Percentiles rank a stretch among this genome's conserved stretches.
phyloP scores from a whole-genome alignment of 768 basidiomycete species.

The Mycena kentingensis region DNA sequence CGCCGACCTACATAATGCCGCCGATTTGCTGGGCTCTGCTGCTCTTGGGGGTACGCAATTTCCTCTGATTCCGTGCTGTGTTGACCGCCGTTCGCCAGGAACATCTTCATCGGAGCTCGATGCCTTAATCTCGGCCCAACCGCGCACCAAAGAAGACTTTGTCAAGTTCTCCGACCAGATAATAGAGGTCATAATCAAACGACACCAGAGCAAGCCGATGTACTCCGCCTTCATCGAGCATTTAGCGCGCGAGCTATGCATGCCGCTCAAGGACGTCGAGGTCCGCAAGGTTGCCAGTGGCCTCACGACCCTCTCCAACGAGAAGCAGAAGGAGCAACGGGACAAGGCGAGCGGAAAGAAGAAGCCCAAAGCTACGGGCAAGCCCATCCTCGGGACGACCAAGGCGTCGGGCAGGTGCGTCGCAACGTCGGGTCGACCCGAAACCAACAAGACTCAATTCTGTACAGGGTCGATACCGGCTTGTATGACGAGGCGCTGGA shows the following conservation, averaged over 20 bases:
- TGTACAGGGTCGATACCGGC: conserved; percentile 73
- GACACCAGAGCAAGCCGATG: conserved; percentile 79
- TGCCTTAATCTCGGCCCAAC: conserved; percentile 72
- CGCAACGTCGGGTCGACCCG: neutral
- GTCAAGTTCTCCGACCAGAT: conserved; percentile 70
- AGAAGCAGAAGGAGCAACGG: conserved; percentile 90
- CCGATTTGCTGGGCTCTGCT: conserved; percentile 75
- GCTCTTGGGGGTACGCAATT: conserved; percentile 57
- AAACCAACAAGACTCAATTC: conserved; percentile 5
- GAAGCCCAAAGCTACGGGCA: conserved; percentile 70
- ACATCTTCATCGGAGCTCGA: conserved; percentile 72
- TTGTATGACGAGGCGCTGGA: conserved; percentile 89
- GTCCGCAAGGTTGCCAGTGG: conserved; percentile 85
- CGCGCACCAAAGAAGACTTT: conserved; percentile 90
- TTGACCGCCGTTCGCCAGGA: conserved; percentile 39
- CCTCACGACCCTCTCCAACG: conserved; percentile 86
- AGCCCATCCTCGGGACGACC: conserved; percentile 74
- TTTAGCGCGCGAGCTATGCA: conserved; percentile 72
- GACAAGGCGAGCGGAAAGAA: conserved; percentile 90
- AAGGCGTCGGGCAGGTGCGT: conserved; percentile 68
- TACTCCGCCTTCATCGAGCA: conserved; percentile 85
- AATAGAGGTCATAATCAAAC: conserved; percentile 72
- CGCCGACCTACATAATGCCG: conserved; percentile 84
- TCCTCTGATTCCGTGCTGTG: neutral
- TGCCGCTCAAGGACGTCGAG: conserved; percentile 85